Percentiles rank a stretch among this genome's conserved stretches.
Conservation (phyloP, 805 yeast species). For the Nematodospora valgi region DNA sequence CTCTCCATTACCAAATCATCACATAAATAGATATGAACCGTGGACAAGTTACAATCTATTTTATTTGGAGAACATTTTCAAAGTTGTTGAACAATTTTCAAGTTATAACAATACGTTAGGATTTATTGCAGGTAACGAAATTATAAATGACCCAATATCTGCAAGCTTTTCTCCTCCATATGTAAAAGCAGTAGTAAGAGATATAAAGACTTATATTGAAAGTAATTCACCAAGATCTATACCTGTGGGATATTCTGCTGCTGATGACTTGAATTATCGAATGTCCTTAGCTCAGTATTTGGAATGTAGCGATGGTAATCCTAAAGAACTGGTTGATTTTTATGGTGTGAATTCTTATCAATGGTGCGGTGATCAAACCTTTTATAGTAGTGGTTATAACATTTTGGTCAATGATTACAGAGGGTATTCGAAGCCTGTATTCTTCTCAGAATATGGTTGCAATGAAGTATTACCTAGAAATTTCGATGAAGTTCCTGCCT, state of each 20-base stretch:
- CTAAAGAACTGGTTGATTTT: constrained; percentile 64
- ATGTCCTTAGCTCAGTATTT: constrained; percentile 74
- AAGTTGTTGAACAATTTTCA: constrained; percentile 77
- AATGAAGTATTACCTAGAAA: constrained; percentile 74
- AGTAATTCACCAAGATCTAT: constrained; percentile 58
- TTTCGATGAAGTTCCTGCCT: constrained; percentile 71
- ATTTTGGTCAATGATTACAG: constrained; percentile 67
- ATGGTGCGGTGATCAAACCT: constrained; percentile 87
- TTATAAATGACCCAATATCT: constrained; percentile 76
- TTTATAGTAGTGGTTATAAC: constrained; percentile 67
- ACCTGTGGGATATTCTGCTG: constrained; percentile 96
- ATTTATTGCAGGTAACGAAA: constrained; percentile 89
- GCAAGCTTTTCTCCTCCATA: constrained; percentile 67
- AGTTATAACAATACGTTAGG: constrained; percentile 86
- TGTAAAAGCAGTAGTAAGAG: constrained; percentile 75
- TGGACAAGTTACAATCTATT: constrained; percentile 78
- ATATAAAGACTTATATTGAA: constrained; percentile 69
- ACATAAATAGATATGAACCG: constrained; percentile 87
- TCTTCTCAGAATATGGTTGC: constrained; percentile 88
- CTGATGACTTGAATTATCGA: constrained; percentile 81
- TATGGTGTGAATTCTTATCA: constrained; percentile 81
- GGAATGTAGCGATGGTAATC: constrained; percentile 61
- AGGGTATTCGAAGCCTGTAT: constrained; percentile 70
- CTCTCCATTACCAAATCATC: constrained; percentile 76
- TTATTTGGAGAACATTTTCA: constrained; percentile 73